A percentile compares a stretch with the other conserved stretches of the same genome.
Evolutionary conservation across 1,139 yeast genomes (phyloP).

Genomic region (Saccharomycopsis hybrid): DNA sequence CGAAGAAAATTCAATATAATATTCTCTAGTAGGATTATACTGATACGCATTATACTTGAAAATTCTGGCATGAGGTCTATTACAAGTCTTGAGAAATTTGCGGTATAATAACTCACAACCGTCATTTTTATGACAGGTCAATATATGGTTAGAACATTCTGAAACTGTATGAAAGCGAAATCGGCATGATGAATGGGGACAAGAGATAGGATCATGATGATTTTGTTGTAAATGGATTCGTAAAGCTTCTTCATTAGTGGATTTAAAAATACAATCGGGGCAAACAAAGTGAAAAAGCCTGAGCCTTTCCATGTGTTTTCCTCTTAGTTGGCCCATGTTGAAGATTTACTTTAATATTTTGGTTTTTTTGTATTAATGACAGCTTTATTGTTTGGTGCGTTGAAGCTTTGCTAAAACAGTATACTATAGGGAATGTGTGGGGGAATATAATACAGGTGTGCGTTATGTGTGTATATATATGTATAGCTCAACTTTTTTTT

Average conservation of each 20-base stretch:
- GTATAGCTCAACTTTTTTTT: no score
- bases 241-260: slow-evolving; percentile 12
- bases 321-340: slow-evolving; percentile 16
- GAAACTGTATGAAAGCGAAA: slow-evolving; percentile 7
- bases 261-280: slow-evolving; percentile 17
- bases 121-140: slow-evolving; percentile 4
- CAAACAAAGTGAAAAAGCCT: slow-evolving; percentile 16
- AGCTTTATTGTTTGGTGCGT: no score
- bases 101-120: background rate
- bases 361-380: no score
- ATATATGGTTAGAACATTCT: slow-evolving; percentile 8
- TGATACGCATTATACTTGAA: slow-evolving; percentile 19
- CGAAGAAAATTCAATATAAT: slow-evolving; percentile 15
- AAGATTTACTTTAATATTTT: no score
- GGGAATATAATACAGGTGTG: no score
- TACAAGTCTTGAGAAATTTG: slow-evolving; percentile 4
- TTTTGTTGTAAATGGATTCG: slow-evolving; percentile 8
- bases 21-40: slow-evolving; percentile 18
- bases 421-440: no score
- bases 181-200: slow-evolving; percentile 13
- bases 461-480: no score
- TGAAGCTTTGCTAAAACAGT: no score
- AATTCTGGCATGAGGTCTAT: slow-evolving; percentile 9
- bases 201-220: slow-evolving; percentile 15
- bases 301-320: slow-evolving; percentile 17